phyloP scores from a whole-genome alignment of 371 early-diverging fungal genomes.

The Mucor racemosus region DNA sequence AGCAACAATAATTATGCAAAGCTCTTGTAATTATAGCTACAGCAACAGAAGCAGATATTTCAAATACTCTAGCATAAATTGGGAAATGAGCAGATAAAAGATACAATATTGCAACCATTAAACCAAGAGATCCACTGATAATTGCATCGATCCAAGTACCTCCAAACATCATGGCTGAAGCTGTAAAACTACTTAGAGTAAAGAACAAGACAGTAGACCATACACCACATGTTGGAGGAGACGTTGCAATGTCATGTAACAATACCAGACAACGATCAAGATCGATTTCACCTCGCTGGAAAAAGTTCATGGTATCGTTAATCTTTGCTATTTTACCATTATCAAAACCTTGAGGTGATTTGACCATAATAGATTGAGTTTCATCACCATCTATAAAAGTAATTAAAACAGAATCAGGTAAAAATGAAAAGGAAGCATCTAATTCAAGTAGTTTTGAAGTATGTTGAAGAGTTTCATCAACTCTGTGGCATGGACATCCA shows the following conservation, averaged over 20 bases:
- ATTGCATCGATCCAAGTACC: conserved; percentile 48
- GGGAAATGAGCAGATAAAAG: conserved; percentile 38
- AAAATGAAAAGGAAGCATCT: conserved; percentile 41
- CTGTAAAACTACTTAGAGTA: conserved; percentile 35
- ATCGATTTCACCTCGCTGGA: conserved; percentile 26
- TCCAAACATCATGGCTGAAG: conserved; percentile 39
- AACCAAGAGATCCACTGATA: conserved; percentile 35
- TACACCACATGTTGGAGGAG: conserved; percentile 43
- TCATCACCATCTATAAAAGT: conserved; percentile 27
- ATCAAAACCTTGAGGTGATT: conserved; percentile 43
- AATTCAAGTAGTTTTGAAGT: conserved; percentile 31
- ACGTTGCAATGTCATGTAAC: conserved; percentile 33
- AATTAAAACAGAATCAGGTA: conserved; percentile 48
- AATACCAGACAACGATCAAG: conserved; percentile 34
- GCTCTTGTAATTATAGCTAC: conserved; percentile 45
- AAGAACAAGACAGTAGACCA: conserved; percentile 30
- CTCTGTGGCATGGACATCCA: conserved; percentile 53
- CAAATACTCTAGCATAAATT: conserved; percentile 49
- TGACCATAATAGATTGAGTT: conserved; percentile 47
- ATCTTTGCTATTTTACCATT: conserved; percentile 45
- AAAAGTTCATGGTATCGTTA: conserved; percentile 40
- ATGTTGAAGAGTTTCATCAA: conserved; percentile 45
- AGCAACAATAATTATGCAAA: conserved; percentile 41
- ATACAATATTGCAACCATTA: conserved; percentile 36
- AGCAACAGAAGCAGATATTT: conserved; percentile 43